These are phyloP conservation scores for Xylariaceae sp. DNA, from an alignment of 2,329 filamentous ascomycete genomes.

Conservation along the genomic window DNA sequence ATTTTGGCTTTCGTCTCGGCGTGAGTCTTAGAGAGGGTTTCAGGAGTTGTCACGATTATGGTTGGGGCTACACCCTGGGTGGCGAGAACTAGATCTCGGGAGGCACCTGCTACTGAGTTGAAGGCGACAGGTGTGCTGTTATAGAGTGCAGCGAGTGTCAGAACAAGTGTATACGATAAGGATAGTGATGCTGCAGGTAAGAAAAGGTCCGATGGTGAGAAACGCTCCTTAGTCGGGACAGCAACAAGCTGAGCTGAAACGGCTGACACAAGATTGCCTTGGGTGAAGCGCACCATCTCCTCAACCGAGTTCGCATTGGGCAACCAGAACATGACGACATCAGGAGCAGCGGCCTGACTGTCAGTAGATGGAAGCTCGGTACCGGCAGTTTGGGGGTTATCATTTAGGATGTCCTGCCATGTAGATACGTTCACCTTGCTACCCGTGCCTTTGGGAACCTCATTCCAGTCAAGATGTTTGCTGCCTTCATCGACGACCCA, in stretches of 20 bases:
- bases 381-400: slow-evolving; percentile 56
- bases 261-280: slow-evolving; percentile 81
- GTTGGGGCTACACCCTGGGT: slow-evolving; percentile 75
- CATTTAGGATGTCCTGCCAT: slow-evolving; percentile 84
- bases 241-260: slow-evolving; percentile 73
- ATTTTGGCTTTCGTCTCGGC: slow-evolving; percentile 55
- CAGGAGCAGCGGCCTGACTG: slow-evolving; percentile 48
- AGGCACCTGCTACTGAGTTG: slow-evolving; percentile 77
- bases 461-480: slow-evolving; percentile 92
- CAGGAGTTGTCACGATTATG: slow-evolving; percentile 72
- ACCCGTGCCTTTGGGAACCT: slow-evolving; percentile 72
- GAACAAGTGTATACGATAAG: slow-evolving; percentile 70
- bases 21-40: slow-evolving; percentile 67
- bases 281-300: slow-evolving; percentile 77
- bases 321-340: slow-evolving; percentile 66
- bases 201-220: slow-evolving; percentile 73
- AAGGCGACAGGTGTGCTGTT: slow-evolving; percentile 81
- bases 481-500: slow-evolving; percentile 93
- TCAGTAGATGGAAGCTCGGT: slow-evolving; percentile 62
- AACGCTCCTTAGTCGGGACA: slow-evolving; percentile 69
- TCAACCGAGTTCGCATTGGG: slow-evolving; percentile 47
- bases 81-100: slow-evolving; percentile 67
- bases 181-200: slow-evolving; percentile 79
- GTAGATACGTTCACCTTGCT: slow-evolving; percentile 76
- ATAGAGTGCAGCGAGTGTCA: slow-evolving; percentile 79